Conservation (phyloP, 2,329 filamentous ascomycete species). For the Colletotrichum horii region DNA sequence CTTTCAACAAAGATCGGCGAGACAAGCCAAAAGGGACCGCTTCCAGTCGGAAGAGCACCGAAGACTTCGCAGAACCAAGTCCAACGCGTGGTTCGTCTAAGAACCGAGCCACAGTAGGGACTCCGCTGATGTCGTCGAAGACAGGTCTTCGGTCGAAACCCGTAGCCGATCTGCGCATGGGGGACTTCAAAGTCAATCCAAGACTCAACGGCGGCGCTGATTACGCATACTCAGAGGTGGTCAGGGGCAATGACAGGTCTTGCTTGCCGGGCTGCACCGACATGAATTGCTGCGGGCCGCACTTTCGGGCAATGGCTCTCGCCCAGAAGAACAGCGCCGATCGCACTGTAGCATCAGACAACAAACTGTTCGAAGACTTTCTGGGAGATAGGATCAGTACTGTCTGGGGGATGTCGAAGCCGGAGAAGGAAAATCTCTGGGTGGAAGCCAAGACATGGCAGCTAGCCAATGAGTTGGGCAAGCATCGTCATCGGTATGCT, state of each 20-base stretch:
- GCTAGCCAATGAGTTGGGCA: slow-evolving; percentile 77
- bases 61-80: background rate
- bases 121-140: slow-evolving; percentile 15
- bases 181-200: slow-evolving; percentile 86
- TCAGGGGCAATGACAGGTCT: slow-evolving; percentile 73
- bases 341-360: slow-evolving; percentile 45
- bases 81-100: background rate
- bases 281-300: slow-evolving; percentile 76
- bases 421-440: slow-evolving; percentile 71
- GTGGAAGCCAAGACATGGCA: slow-evolving; percentile 77
- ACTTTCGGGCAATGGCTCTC: slow-evolving; percentile 70
- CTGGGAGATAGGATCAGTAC: slow-evolving; percentile 65
- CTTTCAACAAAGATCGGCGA: slow-evolving; percentile 36
- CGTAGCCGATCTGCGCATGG: slow-evolving; percentile 60
- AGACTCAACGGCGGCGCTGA: slow-evolving; percentile 71
- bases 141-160: slow-evolving; percentile 62
- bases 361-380: slow-evolving; percentile 59
- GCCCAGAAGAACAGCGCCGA: slow-evolving; percentile 49
- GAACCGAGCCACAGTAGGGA: background rate
- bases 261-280: slow-evolving; percentile 77
- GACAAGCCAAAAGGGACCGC: slow-evolving; percentile 11
- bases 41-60: background rate
- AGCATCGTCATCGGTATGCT: slow-evolving; percentile 76
- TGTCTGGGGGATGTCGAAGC: slow-evolving; percentile 59
- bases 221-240: slow-evolving; percentile 76